A percentile compares a stretch with the other conserved stretches of the same genome.
These are phyloP conservation scores for Odonthalia washingtoniensis DNA, from an alignment of 31 red algal species.

Conservation along the genomic window DNA sequence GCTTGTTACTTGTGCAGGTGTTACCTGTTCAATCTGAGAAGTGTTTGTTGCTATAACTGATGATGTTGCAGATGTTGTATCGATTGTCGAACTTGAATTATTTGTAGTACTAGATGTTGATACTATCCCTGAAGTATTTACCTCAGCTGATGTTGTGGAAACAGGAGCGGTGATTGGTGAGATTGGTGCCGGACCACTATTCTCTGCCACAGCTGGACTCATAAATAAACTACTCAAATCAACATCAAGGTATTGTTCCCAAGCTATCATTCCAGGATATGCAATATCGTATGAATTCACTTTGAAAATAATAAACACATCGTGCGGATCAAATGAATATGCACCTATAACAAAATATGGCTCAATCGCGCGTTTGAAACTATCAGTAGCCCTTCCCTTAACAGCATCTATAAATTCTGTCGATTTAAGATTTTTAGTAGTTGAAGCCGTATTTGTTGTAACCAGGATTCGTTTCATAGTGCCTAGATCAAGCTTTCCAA, in stretches of 20 bases:
- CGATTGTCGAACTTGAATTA: too few species aligned
- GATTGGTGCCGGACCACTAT: neutral
- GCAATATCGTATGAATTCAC: neutral
- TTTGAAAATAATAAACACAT: slow-evolving; percentile 8
- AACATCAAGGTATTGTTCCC: neutral
- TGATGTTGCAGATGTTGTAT: too few species aligned
- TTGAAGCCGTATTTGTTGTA: neutral
- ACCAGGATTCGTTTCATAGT: neutral
- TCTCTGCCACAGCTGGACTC: neutral
- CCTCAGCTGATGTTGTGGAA: too few species aligned
- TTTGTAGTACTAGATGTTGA: too few species aligned
- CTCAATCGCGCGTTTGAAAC: neutral
- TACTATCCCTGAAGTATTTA: too few species aligned
- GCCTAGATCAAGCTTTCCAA: neutral
- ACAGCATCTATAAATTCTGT: slow-evolving; percentile 9
- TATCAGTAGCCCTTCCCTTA: neutral
- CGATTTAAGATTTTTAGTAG: neutral
- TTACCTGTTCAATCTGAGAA: too few species aligned
- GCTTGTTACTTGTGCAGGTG: too few species aligned
- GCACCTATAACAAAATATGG: neutral
- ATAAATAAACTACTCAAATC: neutral
- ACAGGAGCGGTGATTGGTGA: too few species aligned
- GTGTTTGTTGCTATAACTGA: too few species aligned
- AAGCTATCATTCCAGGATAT: slow-evolving; percentile 13
- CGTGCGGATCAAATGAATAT: neutral